Evolutionary conservation across 2,329 filamentous ascomycete genomes (phyloP).

Genomic region (Magnaporthales sp.): DNA sequence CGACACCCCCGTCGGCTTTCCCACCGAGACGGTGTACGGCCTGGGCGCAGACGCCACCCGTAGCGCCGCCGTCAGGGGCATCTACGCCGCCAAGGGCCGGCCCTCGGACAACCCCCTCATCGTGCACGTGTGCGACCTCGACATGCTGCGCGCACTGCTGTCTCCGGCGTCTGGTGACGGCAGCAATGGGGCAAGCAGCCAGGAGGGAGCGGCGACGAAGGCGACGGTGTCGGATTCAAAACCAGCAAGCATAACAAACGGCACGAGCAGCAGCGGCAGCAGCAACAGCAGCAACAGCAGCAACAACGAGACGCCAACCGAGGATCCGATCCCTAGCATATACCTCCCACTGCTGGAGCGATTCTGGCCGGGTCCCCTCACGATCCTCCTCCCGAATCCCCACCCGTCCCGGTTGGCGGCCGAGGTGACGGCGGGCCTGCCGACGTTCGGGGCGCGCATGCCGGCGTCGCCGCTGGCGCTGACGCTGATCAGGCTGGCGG

Average conservation of each 20-base stretch:
- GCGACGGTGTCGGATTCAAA: background rate
- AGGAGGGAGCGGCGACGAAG: background rate
- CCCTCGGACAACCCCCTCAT: constrained; percentile 95
- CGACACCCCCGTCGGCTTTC: constrained; percentile 80
- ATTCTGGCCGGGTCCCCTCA: constrained; percentile 95
- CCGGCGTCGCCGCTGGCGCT: constrained; percentile 78
- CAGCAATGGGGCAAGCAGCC: background rate
- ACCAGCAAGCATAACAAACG: background rate
- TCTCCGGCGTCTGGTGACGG: constrained; percentile 12
- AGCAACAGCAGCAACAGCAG: background rate
- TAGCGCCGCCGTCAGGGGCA: constrained; percentile 75
- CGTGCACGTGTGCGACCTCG: constrained; percentile 76
- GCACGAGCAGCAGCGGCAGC: background rate
- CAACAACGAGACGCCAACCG: constrained; percentile 1
- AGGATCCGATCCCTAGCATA: constrained; percentile 54
- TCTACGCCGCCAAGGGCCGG: constrained; percentile 82
- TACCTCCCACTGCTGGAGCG: constrained; percentile 69
- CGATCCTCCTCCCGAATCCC: constrained; percentile 77
- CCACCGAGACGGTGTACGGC: constrained; percentile 96
- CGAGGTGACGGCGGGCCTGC: constrained; percentile 82
- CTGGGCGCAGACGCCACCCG: constrained; percentile 93
- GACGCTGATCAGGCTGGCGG: constrained; percentile 72
- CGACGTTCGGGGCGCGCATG: constrained; percentile 85
- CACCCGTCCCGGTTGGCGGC: constrained; percentile 62
- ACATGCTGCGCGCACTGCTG: constrained; percentile 62